A percentile compares a stretch with the other conserved stretches of the same genome.
phyloP scores from a whole-genome alignment of 495 filamentous ascomycete genomes.

The Penicillium steckii region DNA sequence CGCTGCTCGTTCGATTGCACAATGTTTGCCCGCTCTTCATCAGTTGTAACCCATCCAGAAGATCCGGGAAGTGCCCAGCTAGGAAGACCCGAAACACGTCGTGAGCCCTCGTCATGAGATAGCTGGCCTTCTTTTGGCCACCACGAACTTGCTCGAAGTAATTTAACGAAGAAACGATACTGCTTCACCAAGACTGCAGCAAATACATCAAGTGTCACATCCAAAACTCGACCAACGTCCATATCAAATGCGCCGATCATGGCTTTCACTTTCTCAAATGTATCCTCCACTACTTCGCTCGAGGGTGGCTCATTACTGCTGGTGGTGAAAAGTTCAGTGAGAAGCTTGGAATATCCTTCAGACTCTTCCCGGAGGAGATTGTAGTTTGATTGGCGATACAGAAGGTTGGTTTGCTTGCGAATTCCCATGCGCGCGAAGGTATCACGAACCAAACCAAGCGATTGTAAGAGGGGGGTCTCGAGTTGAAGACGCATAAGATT shows the following conservation, averaged over 20 bases:
- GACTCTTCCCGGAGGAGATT: conserved; percentile 94
- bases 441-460: conserved; percentile 75
- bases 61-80: conserved; percentile 77
- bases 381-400: conserved; percentile 95
- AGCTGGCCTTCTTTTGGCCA: conserved; percentile 70
- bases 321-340: conserved; percentile 85
- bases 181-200: conserved; percentile 81
- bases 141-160: conserved; percentile 90
- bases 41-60: conserved; percentile 50
- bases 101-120: conserved; percentile 26
- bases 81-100: conserved; percentile 59
- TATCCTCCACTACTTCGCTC: conserved; percentile 63
- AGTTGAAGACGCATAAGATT: conserved; percentile 75
- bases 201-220: conserved; percentile 87
- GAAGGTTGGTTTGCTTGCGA: conserved; percentile 82
- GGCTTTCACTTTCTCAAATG: conserved; percentile 80
- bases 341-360: conserved; percentile 87
- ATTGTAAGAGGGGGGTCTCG: conserved; percentile 71
- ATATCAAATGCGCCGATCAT: conserved; percentile 91
- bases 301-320: conserved; percentile 60
- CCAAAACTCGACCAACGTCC: conserved; percentile 89
- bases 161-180: conserved; percentile 88
- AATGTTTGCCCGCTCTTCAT: conserved; percentile 61
- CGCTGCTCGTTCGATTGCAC: conserved; percentile 54
- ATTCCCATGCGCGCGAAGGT: conserved; percentile 81